Conservation (phyloP, 345 rosid genomes). For the Rhizophora apiculata region DNA sequence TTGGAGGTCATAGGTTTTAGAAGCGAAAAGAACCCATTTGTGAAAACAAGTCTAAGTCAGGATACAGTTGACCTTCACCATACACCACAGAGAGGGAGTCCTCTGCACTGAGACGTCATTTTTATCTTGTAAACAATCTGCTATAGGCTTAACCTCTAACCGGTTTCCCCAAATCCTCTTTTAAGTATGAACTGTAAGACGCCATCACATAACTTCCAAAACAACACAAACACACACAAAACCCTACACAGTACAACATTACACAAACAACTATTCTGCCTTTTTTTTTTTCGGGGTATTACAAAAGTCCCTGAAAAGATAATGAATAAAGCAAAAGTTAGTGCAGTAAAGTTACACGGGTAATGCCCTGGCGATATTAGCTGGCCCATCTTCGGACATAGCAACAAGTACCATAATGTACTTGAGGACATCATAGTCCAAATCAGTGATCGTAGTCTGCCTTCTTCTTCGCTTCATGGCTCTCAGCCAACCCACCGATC, state of each 20-base stretch:
- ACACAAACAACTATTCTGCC: no score
- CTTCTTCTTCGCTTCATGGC: not conserved
- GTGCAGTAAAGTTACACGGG: not conserved
- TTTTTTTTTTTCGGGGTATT: no score
- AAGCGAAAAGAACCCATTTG: no score
- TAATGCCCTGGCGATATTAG: not conserved
- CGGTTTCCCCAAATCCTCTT: not conserved
- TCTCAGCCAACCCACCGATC: not conserved
- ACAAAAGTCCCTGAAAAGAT: no score
- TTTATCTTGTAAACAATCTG: no score
- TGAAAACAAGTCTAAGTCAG: no score
- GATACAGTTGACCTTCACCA: no score
- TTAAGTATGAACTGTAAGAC: not conserved
- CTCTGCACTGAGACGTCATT: no score
- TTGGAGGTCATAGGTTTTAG: no score
- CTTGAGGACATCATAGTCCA: not conserved
- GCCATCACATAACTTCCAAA: not conserved
- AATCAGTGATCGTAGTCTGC: conserved; percentile 1
- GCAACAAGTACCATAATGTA: not conserved
- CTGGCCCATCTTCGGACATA: not conserved
- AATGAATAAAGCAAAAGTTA: not conserved
- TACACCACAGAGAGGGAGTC: no score
- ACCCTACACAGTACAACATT: no score
- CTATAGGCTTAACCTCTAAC: not conserved
- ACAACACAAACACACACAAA: no score